Conservation (phyloP, 306 rosid species). For the Dicorynia guianensis region DNA sequence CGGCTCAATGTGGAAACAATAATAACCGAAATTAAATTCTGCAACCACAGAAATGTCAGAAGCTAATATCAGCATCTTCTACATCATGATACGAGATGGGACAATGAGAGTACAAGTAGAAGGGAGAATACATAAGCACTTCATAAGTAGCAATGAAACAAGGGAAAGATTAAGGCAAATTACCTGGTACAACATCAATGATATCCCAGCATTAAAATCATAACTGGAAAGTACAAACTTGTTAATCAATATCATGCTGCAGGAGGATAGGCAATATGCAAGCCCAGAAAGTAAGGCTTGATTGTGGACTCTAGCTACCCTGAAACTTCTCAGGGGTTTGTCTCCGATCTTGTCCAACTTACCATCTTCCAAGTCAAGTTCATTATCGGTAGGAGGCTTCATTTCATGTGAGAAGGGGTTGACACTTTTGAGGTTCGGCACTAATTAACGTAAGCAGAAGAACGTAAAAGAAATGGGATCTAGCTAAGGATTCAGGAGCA, state of each 20-base stretch:
- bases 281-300: slow-evolving; percentile 91
- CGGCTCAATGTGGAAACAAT: slow-evolving; percentile 73
- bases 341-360: slow-evolving; percentile 67
- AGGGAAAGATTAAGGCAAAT: slow-evolving; percentile 7
- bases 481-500: not conserved
- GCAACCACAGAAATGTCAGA: slow-evolving; percentile 53
- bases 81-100: slow-evolving; percentile 7
- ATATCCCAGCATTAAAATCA: slow-evolving; percentile 89
- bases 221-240: slow-evolving; percentile 93
- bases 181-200: slow-evolving; percentile 96
- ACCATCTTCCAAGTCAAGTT: slow-evolving; percentile 73
- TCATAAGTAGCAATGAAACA: not conserved
- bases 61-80: slow-evolving; percentile 33
- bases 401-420: slow-evolving; percentile 41
- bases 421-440: too few relatives aligned
- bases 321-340: slow-evolving; percentile 49
- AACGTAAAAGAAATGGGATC: not conserved
- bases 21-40: slow-evolving; percentile 86
- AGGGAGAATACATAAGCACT: not conserved
- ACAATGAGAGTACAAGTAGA: not conserved
- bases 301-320: slow-evolving; percentile 61
- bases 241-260: slow-evolving; percentile 93
- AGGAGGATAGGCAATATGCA: slow-evolving; percentile 91
- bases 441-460: not conserved
- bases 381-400: slow-evolving; percentile 64